phyloP scores from a whole-genome alignment of 768 basidiomycete species.

The Podaxis mareebaensis region DNA sequence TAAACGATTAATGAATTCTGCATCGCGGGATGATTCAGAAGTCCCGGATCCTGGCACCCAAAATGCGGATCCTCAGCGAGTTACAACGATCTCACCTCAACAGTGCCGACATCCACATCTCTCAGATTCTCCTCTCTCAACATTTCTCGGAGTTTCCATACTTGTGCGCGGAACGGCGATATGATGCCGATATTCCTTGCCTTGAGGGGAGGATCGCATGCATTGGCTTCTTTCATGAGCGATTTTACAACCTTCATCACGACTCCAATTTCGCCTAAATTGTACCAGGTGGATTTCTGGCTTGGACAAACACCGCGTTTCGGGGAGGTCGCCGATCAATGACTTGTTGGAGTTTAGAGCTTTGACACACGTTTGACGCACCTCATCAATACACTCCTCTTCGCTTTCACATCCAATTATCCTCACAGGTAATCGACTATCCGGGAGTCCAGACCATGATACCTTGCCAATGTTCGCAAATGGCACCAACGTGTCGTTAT shows the following conservation, averaged over 20 bases:
- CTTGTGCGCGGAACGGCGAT: slow-evolving; percentile 55
- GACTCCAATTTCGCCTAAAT: slow-evolving; percentile 44
- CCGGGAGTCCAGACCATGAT: slow-evolving; percentile 40
- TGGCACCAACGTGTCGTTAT: slow-evolving; percentile 48
- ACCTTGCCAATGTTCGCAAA: slow-evolving; percentile 44
- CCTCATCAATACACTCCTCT: slow-evolving; percentile 51
- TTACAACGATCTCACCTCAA: slow-evolving; percentile 37
- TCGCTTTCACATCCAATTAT: slow-evolving; percentile 42
- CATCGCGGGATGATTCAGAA: not conserved
- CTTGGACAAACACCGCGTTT: not conserved
- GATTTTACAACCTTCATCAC: slow-evolving; percentile 40
- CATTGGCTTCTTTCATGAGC: slow-evolving; percentile 35
- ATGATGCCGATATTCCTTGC: slow-evolving; percentile 48
- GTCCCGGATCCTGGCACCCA: not conserved
- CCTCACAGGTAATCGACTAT: slow-evolving; percentile 41
- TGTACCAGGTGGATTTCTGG: slow-evolving; percentile 51
- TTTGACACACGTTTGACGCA: slow-evolving; percentile 18
- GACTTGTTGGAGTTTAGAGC: no score
- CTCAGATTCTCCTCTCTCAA: slow-evolving; percentile 40
- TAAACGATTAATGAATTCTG: not conserved
- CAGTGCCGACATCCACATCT: slow-evolving; percentile 52
- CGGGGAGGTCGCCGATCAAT: no score
- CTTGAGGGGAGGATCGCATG: slow-evolving; percentile 40
- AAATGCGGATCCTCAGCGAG: not conserved
- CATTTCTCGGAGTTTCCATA: slow-evolving; percentile 48